These are phyloP conservation scores for Flaveria robusta DNA, from an alignment of 129 eudicot species.

Conservation along the genomic window DNA sequence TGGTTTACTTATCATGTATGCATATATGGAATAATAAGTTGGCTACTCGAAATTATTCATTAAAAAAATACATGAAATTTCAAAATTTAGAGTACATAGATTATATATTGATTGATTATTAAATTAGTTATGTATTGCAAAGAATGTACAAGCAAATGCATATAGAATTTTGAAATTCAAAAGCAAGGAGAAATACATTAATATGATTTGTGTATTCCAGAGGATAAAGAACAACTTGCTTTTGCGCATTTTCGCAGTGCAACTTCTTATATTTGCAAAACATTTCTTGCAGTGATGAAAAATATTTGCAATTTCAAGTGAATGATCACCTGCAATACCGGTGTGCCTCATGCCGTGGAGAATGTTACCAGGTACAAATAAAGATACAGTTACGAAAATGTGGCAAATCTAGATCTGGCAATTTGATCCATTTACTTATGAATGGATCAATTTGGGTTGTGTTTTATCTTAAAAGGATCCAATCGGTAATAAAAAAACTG, in stretches of 20 bases:
- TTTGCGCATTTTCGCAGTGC: conserved; percentile 16
- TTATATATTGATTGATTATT: neutral
- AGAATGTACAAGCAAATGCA: conserved; percentile 1
- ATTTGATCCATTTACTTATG: neutral
- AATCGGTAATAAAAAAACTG: neutral
- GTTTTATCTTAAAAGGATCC: neutral
- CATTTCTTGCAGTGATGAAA: conserved; percentile 74
- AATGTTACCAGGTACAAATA: conserved; percentile 69
- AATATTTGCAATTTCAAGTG: conserved; percentile 82
- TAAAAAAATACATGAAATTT: neutral
- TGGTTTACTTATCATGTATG: no score
- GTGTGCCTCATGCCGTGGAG: conserved; percentile 98
- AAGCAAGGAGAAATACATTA: neutral
- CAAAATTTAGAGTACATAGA: neutral
- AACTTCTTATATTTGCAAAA: conserved; percentile 6
- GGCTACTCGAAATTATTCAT: neutral
- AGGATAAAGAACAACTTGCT: conserved; percentile 4
- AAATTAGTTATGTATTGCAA: neutral
- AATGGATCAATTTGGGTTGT: conserved; percentile 7
- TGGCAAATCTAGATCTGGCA: conserved; percentile 1
- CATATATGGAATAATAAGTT: conserved; percentile 1
- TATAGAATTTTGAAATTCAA: neutral
- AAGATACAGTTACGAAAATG: neutral
- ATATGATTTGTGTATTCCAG: neutral
- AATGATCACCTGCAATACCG: conserved; percentile 81